Evolutionary conservation across 768 basidiomycete genomes (phyloP).

Genomic region (Peribolospora baueri): DNA sequence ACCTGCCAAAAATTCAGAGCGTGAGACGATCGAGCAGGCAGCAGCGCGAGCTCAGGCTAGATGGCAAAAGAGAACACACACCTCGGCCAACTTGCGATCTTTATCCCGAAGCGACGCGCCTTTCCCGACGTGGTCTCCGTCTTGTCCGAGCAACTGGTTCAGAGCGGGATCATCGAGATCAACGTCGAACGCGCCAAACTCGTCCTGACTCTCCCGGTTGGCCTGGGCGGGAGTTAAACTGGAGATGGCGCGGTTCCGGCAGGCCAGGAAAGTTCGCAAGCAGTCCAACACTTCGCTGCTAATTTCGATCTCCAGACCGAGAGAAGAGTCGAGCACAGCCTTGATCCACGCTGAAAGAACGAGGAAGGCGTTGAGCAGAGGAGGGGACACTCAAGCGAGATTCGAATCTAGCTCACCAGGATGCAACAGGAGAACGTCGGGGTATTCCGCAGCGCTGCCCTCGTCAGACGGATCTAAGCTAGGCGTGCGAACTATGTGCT

Average conservation of each 20-base stretch:
- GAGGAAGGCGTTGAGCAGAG: neutral
- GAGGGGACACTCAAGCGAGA: neutral
- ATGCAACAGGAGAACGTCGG: slow-evolving; percentile 36
- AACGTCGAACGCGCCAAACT: slow-evolving; percentile 36
- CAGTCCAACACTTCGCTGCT: slow-evolving; percentile 34
- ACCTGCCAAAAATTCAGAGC: slow-evolving; percentile 20
- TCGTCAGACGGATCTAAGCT: slow-evolving; percentile 22
- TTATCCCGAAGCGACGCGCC: slow-evolving; percentile 20
- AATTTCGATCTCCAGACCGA: slow-evolving; percentile 27
- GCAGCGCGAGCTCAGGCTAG: neutral
- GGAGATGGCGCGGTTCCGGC: slow-evolving; percentile 13
- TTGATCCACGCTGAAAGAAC: slow-evolving; percentile 33
- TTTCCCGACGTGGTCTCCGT: slow-evolving; percentile 13
- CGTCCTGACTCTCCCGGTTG: slow-evolving; percentile 53
- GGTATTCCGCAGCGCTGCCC: slow-evolving; percentile 25
- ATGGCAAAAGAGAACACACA: slow-evolving; percentile 15
- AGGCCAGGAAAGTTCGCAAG: slow-evolving; percentile 34
- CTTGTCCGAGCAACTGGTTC: slow-evolving; percentile 30
- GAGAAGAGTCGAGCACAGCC: slow-evolving; percentile 26
- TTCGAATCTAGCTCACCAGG: slow-evolving; percentile 24
- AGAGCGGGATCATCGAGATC: slow-evolving; percentile 39
- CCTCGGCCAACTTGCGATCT: slow-evolving; percentile 31
- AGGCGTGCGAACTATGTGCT: slow-evolving; percentile 27
- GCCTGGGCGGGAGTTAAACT: slow-evolving; percentile 17
- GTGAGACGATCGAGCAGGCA: neutral